A percentile compares a stretch with the other conserved stretches of the same genome.
phyloP scores from a whole-genome alignment of 768 basidiomycete species.

The Russula sp. region DNA sequence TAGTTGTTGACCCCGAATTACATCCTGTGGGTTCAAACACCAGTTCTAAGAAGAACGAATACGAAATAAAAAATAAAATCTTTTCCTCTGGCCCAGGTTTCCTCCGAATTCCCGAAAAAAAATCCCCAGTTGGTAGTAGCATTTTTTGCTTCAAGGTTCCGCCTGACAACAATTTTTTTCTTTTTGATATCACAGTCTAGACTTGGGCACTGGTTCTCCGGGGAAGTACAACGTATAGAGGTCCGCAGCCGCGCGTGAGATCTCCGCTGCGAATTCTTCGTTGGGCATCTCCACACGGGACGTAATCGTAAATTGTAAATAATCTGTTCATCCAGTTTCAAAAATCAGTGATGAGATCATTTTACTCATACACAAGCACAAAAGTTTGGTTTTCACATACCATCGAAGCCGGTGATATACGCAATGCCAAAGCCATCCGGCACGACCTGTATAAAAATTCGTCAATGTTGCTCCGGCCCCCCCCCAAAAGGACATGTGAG shows the following conservation, averaged over 20 bases:
- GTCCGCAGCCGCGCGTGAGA: slow-evolving; percentile 62
- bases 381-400: slow-evolving; percentile 39
- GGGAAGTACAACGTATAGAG: slow-evolving; percentile 53
- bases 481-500: background rate
- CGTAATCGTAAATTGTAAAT: slow-evolving; percentile 82
- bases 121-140: background rate
- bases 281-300: slow-evolving; percentile 85
- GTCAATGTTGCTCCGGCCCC: background rate
- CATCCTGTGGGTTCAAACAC: too few relatives aligned
- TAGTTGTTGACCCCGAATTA: too few relatives aligned
- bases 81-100: too few relatives aligned
- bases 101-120: background rate
- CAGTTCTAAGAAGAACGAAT: too few relatives aligned
- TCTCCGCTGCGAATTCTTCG: slow-evolving; percentile 65
- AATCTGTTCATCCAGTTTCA: slow-evolving; percentile 52
- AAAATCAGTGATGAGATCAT: background rate
- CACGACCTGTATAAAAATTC: slow-evolving; percentile 55
- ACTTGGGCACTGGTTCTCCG: slow-evolving; percentile 17
- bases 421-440: slow-evolving; percentile 93
- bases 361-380: background rate
- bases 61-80: too few relatives aligned
- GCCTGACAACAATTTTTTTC: background rate
- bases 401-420: slow-evolving; percentile 88
- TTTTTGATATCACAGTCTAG: slow-evolving; percentile 16
- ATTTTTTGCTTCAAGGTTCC: background rate